Evolutionary conservation across 805 yeast species (phyloP), one percentile per base, ranked within the genome.

Genomic region (Starmerella ratchasimensis): DNA sequence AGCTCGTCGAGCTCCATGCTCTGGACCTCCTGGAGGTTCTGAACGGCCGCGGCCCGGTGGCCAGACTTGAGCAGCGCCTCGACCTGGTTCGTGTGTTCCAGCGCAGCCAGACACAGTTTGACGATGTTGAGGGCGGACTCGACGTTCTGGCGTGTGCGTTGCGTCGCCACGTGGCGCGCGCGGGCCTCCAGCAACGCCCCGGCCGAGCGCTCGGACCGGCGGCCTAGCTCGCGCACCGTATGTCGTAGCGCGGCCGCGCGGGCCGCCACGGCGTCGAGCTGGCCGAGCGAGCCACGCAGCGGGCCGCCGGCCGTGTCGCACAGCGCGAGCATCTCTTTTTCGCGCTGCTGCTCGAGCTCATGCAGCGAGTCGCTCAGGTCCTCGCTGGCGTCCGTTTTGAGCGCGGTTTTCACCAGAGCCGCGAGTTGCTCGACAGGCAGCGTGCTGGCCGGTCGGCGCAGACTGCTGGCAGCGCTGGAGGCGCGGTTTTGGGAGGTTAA

Each of bases 1-100:
- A 70, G 62, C 35, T 76, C 80, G 42, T 77, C 79, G 32, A 77
- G 61, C 47, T 78, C 81, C 29, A 78, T 64, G 39, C 69, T 70
- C 28, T 76, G 74, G 44, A 88, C 63, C 50, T 76, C 83, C 42
- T 83, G 86, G 36, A 84, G 62, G 47, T 79, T 72, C 56, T 83
- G 82, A 49, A 90, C 69, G 0, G 96, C 96, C 42, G 80, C 80
- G 55, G 82, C 86, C 49, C 80, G 81, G 48, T 76, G 75, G 49
- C 74, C 74, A 42, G 72, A 74, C 37, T 74, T 71, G 43, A 83
- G 78, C 52, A 86, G 63, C 28, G 80, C 86, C 53, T 83, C 82
- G 34, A 84, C 80, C 51, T 76, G 80, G 58, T 84, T 86, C 13
- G 93, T 80, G 48, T 80, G 69, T 52, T 86, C 94, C 38, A 88